Evolutionary conservation across 75 land plant species (phyloP).

Genomic region (Ceratopteris richardii): DNA sequence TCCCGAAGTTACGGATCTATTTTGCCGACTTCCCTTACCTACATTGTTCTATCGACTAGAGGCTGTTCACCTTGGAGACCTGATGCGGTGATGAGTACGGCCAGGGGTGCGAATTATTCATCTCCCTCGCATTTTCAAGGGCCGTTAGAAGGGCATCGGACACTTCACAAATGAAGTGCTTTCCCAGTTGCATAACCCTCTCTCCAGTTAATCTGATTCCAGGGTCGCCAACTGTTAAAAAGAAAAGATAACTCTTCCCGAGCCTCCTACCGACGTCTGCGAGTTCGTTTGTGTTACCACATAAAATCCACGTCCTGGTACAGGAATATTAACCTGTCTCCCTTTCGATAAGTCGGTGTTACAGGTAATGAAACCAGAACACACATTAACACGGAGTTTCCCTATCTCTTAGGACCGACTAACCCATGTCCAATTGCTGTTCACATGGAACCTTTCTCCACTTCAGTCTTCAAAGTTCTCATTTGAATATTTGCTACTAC

Average conservation of each 20-base stretch:
- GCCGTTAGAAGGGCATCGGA: too few relatives aligned
- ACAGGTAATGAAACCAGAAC: too few relatives aligned
- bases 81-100: conserved; percentile 26
- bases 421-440: conserved; percentile 6
- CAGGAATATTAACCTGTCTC: too few relatives aligned
- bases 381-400: conserved; percentile 8
- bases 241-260: conserved; percentile 22
- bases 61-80: conserved; percentile 34
- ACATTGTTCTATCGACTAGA: conserved; percentile 47
- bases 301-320: too few relatives aligned
- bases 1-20: conserved; percentile 25
- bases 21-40: conserved; percentile 48
- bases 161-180: too few relatives aligned
- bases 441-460: conserved; percentile 5
- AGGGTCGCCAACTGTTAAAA: conserved; percentile 17
- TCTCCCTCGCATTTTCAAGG: too few relatives aligned
- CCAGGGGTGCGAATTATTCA: conserved; percentile 8
- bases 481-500: not conserved
- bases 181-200: not conserved
- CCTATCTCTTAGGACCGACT: conserved; percentile 18
- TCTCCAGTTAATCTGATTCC: conserved; percentile 16
- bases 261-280: conserved; percentile 1
- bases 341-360: too few relatives aligned
- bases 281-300: too few relatives aligned
- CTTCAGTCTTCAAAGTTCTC: too few relatives aligned